Evolutionary conservation across 2,329 filamentous ascomycete genomes (phyloP).

Genomic region (Alternaria infectoria): DNA sequence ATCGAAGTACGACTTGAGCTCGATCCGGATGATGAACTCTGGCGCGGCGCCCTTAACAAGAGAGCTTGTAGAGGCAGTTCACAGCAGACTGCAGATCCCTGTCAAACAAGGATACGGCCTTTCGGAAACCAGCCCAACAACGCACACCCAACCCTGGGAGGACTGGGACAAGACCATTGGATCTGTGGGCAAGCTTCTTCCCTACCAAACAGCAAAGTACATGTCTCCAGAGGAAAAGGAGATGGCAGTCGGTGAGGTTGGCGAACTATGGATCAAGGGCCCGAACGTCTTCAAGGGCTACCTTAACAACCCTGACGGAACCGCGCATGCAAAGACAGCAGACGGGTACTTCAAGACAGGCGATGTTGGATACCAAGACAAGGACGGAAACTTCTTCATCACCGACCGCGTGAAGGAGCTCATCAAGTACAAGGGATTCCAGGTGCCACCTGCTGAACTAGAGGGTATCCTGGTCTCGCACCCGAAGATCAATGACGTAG

Average conservation of each 20-base stretch:
- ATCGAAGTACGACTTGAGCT: conserved; percentile 79
- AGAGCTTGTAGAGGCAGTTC: conserved; percentile 79
- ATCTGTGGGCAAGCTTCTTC: conserved; percentile 76
- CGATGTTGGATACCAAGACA: conserved; percentile 81
- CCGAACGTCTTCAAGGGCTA: conserved; percentile 84
- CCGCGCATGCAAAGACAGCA: conserved; percentile 70
- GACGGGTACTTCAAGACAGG: conserved; percentile 93
- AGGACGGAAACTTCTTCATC: conserved; percentile 83
- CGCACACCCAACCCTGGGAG: conserved; percentile 74
- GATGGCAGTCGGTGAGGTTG: conserved; percentile 65
- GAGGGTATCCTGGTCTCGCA: conserved; percentile 54
- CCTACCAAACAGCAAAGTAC: conserved; percentile 82
- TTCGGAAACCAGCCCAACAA: conserved; percentile 82
- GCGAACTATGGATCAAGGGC: conserved; percentile 72
- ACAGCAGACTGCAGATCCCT: conserved; percentile 74
- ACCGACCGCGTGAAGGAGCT: conserved; percentile 71
- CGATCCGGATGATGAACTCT: conserved; percentile 82
- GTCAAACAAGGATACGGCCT: conserved; percentile 95
- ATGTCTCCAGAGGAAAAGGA: conserved; percentile 68
- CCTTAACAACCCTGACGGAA: conserved; percentile 74
- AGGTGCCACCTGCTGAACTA: conserved; percentile 57
- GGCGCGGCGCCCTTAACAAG: conserved; percentile 84
- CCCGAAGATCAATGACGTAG: conserved; percentile 43
- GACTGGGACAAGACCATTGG: conserved; percentile 80
- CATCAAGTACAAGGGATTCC: conserved; percentile 55